A percentile compares a stretch with the other conserved stretches of the same genome.
Conservation (phyloP, 2,329 filamentous ascomycete species). For the Teratosphaeria viscida region DNA sequence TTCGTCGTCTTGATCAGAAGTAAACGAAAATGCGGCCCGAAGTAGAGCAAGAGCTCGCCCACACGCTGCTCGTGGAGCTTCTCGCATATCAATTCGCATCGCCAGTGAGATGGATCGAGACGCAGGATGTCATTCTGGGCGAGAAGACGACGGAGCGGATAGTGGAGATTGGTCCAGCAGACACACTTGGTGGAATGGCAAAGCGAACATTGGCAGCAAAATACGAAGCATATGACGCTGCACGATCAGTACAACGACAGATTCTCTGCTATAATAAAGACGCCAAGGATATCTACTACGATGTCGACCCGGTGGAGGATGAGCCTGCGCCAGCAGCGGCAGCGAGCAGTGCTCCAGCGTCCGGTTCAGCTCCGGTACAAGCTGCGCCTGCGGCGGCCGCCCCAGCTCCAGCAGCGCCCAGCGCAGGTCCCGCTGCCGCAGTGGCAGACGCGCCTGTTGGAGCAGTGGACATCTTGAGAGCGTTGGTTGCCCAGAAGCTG, state of each 20-base stretch:
- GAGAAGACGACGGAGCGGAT: slow-evolving; percentile 95
- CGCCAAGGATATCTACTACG: slow-evolving; percentile 98
- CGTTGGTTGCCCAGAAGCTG: slow-evolving; percentile 89
- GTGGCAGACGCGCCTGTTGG: slow-evolving; percentile 79
- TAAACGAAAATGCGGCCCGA: slow-evolving; percentile 71
- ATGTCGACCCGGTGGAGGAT: slow-evolving; percentile 88
- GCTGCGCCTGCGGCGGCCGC: slow-evolving; percentile 44
- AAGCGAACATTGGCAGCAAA: slow-evolving; percentile 91
- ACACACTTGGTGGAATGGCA: slow-evolving; percentile 95
- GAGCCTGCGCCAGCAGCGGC: slow-evolving; percentile 51
- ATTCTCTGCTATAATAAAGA: slow-evolving; percentile 99
- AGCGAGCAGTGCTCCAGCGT: slow-evolving; percentile 38
- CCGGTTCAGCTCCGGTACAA: slow-evolving; percentile 40
- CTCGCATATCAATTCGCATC: slow-evolving; percentile 99
- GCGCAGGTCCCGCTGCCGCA: slow-evolving; percentile 75
- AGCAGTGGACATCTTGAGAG: slow-evolving; percentile 79
- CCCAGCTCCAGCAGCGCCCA: slow-evolving; percentile 50
- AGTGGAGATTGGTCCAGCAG: slow-evolving; percentile 92
- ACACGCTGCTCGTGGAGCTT: slow-evolving; percentile 96
- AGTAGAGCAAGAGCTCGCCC: slow-evolving; percentile 97
- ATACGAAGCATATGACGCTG: slow-evolving; percentile 97
- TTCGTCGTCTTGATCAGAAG: not conserved
- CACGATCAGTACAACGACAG: slow-evolving; percentile 89
- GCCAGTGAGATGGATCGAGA: slow-evolving; percentile 99
- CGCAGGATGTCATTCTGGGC: slow-evolving; percentile 96